Evolutionary conservation across 2,329 filamentous ascomycete species (phyloP).

Genomic region (Colletotrichum tamarilloi): DNA sequence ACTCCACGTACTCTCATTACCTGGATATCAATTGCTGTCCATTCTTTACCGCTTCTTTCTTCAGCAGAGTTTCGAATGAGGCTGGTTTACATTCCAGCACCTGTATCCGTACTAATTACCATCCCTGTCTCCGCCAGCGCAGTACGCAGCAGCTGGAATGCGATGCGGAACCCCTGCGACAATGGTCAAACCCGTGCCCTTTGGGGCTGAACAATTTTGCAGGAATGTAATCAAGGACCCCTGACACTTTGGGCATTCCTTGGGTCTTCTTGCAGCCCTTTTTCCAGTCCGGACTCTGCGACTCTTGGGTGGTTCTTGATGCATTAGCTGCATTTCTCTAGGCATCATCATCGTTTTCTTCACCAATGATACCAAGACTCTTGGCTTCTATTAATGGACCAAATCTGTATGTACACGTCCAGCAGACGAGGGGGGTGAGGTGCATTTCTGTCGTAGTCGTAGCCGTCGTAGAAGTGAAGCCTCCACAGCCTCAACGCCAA

Average conservation of each 20-base stretch:
- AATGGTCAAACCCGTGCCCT: not conserved
- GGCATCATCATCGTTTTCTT: not conserved
- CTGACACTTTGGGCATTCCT: not conserved
- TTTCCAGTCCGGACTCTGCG: too few relatives aligned
- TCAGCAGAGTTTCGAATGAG: conserved; percentile 22
- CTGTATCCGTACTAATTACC: too few relatives aligned
- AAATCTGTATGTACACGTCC: too few relatives aligned
- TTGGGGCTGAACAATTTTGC: not conserved
- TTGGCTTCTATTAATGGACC: not conserved
- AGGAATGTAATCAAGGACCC: not conserved
- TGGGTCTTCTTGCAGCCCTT: not conserved
- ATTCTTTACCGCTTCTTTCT: not conserved
- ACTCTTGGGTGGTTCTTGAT: not conserved
- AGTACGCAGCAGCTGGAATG: not conserved
- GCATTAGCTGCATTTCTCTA: not conserved
- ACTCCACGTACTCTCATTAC: too few relatives aligned
- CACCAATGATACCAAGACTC: not conserved
- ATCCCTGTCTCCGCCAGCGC: too few relatives aligned
- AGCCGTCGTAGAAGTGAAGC: too few relatives aligned
- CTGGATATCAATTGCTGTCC: not conserved
- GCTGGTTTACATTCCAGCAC: not conserved
- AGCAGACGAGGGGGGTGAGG: not conserved
- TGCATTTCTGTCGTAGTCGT: not conserved
- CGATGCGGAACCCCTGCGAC: not conserved
- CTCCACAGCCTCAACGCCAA: not conserved